These are phyloP conservation scores for Spinacia oleracea DNA, from an alignment of 179 eudicot genomes.

Conservation along the genomic window DNA sequence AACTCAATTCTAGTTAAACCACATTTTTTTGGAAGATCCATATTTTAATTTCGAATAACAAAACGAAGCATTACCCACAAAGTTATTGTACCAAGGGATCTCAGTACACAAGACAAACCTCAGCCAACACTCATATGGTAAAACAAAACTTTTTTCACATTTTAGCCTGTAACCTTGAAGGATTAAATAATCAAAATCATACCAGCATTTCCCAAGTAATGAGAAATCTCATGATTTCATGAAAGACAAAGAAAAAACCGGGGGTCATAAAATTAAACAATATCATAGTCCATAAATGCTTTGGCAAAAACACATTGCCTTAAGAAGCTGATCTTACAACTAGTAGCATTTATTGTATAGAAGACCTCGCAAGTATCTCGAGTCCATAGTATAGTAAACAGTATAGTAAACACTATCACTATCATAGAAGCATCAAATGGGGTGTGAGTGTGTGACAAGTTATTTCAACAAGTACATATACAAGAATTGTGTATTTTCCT, in stretches of 20 bases:
- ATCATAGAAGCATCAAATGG: background rate
- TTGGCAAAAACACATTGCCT: conserved; percentile 7
- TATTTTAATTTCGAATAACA: background rate
- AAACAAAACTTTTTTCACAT: background rate
- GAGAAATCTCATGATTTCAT: background rate
- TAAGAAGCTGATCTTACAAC: background rate
- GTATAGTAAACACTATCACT: background rate
- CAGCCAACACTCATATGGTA: background rate
- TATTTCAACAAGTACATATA: background rate
- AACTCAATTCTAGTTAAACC: background rate
- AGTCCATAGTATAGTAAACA: too few species aligned
- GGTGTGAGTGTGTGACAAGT: background rate
- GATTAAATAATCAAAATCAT: background rate
- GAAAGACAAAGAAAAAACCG: background rate
- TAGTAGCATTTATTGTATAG: background rate
- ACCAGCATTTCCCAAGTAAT: background rate
- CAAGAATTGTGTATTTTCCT: background rate
- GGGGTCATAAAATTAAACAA: background rate
- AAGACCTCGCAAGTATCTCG: too few species aligned
- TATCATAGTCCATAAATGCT: background rate
- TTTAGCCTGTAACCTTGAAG: background rate
- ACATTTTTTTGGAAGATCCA: background rate
- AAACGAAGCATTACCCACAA: background rate
- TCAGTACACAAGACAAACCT: background rate
- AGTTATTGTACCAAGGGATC: background rate